Conservation (phyloP, 768 basidiomycete species). For the Xerocomellus amylosporus region DNA sequence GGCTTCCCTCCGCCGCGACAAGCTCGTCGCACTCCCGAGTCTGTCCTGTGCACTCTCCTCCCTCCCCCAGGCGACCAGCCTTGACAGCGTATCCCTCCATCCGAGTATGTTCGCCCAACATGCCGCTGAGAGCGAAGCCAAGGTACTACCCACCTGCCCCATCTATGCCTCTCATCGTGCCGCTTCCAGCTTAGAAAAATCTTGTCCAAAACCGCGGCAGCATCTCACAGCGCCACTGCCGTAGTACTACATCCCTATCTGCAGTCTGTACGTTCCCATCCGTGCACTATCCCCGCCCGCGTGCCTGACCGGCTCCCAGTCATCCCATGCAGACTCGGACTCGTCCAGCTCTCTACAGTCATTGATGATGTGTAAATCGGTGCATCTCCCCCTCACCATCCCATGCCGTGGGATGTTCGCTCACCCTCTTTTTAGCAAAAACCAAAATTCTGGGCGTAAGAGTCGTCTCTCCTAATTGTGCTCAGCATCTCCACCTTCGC, state of each 20-base stretch:
- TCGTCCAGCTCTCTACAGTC: constrained; percentile 40
- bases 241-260: constrained; percentile 31
- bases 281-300: neutral
- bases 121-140: constrained; percentile 71
- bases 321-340: constrained; percentile 38
- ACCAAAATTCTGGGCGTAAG: constrained; percentile 30
- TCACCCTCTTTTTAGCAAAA: constrained; percentile 22
- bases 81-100: constrained; percentile 64
- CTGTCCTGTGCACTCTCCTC: constrained; percentile 65
- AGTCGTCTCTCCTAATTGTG: constrained; percentile 34
- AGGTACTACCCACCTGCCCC: constrained; percentile 41
- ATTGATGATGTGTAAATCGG: constrained; percentile 58
- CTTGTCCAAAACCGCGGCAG: constrained; percentile 48
- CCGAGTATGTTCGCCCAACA: constrained; percentile 66
- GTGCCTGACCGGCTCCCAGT: constrained; percentile 25
- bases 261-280: constrained; percentile 34
- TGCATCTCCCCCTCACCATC: constrained; percentile 21
- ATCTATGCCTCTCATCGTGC: constrained; percentile 2
- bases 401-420: neutral
- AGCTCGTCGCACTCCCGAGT: constrained; percentile 70
- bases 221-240: constrained; percentile 35
- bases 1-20: constrained; percentile 38
- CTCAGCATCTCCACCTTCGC: constrained; percentile 21
- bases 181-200: constrained; percentile 55
- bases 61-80: constrained; percentile 69